Base-by-base conservation (phyloP, 208 protist species). In the Trypanosoma congolense region DNA sequence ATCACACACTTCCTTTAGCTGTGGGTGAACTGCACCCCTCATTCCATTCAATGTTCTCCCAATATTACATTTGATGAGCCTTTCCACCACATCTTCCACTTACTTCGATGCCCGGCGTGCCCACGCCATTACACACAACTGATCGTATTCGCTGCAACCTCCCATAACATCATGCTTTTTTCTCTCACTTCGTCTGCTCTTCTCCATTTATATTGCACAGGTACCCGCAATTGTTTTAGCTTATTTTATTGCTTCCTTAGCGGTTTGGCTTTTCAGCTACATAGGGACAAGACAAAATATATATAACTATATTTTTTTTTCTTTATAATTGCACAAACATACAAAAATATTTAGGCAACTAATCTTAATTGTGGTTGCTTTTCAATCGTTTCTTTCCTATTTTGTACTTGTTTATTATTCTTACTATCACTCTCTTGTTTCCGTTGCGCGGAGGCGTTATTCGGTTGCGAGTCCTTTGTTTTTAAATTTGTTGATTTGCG, bases 321-420 rank as follows among this genome's bases (percentile, higher is more conserved):
- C n/a, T n/a, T n/a, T n/a, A 30, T 57, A 29, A 64, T 50, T 46
- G 50, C 53, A 42, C 54, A 35, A 51, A 31, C 21, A 19, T 33
- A n/a, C n/a, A n/a, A n/a, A n/a, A n/a, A n/a, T n/a, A 19, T 10
- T 53, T n/a, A 22, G 12, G 36, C 31, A 61, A 22, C 33, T 56
- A 10, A 50, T 14, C 25, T n/a, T 18, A 30, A 5, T 18, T 10
- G 9, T 19, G 16, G 12, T 50, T 33, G 1, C 18, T 52, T 22
- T 59, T 50, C 19, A 9, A 26, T 52, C 24, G 9, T 59, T 42
- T n/a, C 28, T 18, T 21, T n/a, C n/a, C 9, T 18, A 19, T 49
- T 16, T 19, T 56, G 5, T 48, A 43, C 21, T 54, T 10, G 12
- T 56, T 59, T 59, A 12, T 59, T 59, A 28, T 59, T 40, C 33